These are phyloP conservation scores for Hypoxylon trugodes DNA, from an alignment of 495 filamentous ascomycete genomes.

Conservation along the genomic window DNA sequence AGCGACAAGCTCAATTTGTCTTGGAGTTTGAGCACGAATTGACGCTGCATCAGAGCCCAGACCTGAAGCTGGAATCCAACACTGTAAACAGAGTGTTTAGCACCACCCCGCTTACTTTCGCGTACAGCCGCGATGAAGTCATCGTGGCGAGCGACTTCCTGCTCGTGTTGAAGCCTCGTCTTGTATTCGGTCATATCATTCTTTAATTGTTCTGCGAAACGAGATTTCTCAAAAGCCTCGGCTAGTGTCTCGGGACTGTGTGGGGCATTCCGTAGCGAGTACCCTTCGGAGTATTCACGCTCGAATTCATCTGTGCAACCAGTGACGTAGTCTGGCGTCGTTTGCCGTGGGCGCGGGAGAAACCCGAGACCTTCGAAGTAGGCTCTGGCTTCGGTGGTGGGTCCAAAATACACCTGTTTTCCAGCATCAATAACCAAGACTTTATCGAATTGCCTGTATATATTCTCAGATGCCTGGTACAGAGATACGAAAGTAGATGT, in stretches of 20 bases:
- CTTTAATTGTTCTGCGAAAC: constrained; percentile 61
- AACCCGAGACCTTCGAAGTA: constrained; percentile 90
- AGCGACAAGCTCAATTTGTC: constrained; percentile 79
- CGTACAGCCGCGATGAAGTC: constrained; percentile 80
- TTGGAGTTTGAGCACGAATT: constrained; percentile 85
- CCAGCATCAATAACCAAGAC: constrained; percentile 84
- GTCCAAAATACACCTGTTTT: constrained; percentile 82
- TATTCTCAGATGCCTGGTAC: constrained; percentile 85
- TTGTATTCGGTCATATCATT: constrained; percentile 76
- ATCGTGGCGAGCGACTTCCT: constrained; percentile 65
- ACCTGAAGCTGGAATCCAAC: constrained; percentile 82
- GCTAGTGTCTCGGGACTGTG: constrained; percentile 69
- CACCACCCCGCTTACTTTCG: constrained; percentile 78
- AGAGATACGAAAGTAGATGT: constrained; percentile 81
- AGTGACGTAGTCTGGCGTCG: constrained; percentile 86
- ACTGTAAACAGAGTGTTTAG: constrained; percentile 78
- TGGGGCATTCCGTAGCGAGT: constrained; percentile 68
- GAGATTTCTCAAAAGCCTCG: constrained; percentile 73
- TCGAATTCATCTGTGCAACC: constrained; percentile 85
- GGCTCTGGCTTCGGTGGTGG: constrained; percentile 68
- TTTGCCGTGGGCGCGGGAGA: constrained; percentile 78
- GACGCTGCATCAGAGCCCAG: constrained; percentile 82
- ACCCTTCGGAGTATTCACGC: constrained; percentile 74
- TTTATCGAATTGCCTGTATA: constrained; percentile 88
- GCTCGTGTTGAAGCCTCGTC: constrained; percentile 62